Conservation (phyloP, 805 yeast genomes). For the Ogataea sp. region DNA sequence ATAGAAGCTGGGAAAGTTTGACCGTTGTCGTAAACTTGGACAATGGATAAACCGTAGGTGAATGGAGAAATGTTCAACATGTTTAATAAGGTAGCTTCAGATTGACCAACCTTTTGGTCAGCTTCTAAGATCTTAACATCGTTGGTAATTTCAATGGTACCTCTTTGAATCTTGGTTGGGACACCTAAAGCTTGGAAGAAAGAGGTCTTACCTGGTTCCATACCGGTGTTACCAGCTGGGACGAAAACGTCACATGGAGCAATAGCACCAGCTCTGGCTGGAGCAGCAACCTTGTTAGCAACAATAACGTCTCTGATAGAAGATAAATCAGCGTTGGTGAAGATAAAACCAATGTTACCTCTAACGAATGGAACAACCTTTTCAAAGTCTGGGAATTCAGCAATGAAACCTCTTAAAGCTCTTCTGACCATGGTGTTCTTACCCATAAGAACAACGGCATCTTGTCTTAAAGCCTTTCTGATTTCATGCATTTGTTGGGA, state of each 20-base stretch:
- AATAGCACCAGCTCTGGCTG: constrained; percentile 99
- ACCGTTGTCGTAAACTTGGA: constrained; percentile 97
- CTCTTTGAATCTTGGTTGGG: constrained; percentile 99
- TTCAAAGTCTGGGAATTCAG: constrained; percentile 95
- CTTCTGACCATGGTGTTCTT: constrained; percentile 99
- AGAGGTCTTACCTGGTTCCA: constrained; percentile 99
- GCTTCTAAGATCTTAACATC: constrained; percentile 93
- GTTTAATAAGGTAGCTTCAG: constrained; percentile 98
- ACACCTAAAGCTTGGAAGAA: constrained; percentile 99
- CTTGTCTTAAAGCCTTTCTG: constrained; percentile 94
- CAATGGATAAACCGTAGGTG: constrained; percentile 96
- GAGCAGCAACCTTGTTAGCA: constrained; percentile 98
- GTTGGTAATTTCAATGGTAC: constrained; percentile 98
- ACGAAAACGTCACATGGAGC: constrained; percentile 98
- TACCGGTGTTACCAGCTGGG: constrained; percentile 99
- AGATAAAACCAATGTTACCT: constrained; percentile 99
- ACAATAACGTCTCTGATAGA: constrained; percentile 80
- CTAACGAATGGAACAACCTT: constrained; percentile 87
- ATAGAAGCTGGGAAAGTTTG: constrained; percentile 95
- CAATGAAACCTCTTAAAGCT: constrained; percentile 93
- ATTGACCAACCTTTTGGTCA: constrained; percentile 90
- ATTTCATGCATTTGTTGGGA: constrained; percentile 99
- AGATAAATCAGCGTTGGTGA: constrained; percentile 96
- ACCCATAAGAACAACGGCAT: constrained; percentile 97
- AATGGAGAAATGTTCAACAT: constrained; percentile 99